Percentiles rank a stretch among this genome's conserved stretches.
phyloP scores from a whole-genome alignment of 306 rosid species.

The Castanospermum australe region DNA sequence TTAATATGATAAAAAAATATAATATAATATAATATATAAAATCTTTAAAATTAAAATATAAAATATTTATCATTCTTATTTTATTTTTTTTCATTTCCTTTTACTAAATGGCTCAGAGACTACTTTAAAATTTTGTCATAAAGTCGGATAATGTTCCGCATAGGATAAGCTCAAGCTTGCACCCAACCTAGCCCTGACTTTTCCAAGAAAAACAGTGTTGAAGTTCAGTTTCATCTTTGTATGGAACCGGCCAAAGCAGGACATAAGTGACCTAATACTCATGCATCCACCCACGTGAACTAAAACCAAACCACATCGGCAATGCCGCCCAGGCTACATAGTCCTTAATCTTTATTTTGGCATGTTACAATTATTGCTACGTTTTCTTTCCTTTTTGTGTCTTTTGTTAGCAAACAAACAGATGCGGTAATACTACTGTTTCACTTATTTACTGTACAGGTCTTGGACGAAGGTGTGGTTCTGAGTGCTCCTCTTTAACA shows the following conservation, averaged over 20 bases:
- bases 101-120: no score
- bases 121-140: no score
- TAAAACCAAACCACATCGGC: background rate
- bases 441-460: background rate
- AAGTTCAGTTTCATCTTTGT: background rate
- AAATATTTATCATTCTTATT: no score
- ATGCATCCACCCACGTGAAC: background rate
- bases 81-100: no score
- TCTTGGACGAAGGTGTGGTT: conserved; percentile 1
- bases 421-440: background rate
- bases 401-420: background rate
- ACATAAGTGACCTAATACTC: background rate
- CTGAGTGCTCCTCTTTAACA: background rate
- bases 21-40: no score
- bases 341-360: background rate
- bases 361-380: background rate
- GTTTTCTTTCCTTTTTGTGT: background rate
- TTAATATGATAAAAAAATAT: no score
- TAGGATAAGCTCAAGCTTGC: background rate
- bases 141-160: background rate
- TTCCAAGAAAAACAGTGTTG: background rate
- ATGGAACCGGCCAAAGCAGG: background rate
- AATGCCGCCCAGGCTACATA: background rate
- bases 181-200: background rate
- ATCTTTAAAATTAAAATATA: no score